These are phyloP conservation scores for Mycena venus DNA, from an alignment of 768 basidiomycete species.

Conservation along the genomic window DNA sequence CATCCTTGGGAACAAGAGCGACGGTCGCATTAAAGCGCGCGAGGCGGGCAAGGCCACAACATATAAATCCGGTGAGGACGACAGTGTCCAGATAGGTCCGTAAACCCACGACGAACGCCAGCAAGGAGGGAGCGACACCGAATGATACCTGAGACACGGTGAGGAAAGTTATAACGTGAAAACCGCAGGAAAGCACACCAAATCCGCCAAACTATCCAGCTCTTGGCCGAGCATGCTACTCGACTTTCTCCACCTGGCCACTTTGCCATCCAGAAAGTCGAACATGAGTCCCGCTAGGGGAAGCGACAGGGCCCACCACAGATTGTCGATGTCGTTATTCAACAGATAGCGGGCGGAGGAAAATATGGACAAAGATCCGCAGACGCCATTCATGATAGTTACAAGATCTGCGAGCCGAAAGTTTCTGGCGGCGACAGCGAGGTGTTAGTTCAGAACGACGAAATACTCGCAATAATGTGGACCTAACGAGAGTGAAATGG, in stretches of 20 bases:
- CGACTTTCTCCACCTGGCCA: constrained; percentile 96
- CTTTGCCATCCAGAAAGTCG: constrained; percentile 97
- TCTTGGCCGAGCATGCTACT: constrained; percentile 97
- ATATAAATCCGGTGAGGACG: constrained; percentile 90
- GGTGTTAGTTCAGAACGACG: constrained; percentile 30
- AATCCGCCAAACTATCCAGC: constrained; percentile 95
- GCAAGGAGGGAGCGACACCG: constrained; percentile 95
- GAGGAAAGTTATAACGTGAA: not conserved
- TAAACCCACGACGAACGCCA: constrained; percentile 92
- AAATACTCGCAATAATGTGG: constrained; percentile 37
- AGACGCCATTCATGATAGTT: constrained; percentile 99
- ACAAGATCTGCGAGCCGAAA: constrained; percentile 98
- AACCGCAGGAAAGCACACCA: constrained; percentile 65
- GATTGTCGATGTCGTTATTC: constrained; percentile 81
- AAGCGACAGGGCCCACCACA: constrained; percentile 89
- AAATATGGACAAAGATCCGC: constrained; percentile 96
- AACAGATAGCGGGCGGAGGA: constrained; percentile 91
- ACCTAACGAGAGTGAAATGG: constrained; percentile 98
- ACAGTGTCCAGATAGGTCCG: constrained; percentile 93
- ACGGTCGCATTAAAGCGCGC: constrained; percentile 99
- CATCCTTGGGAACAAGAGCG: constrained; percentile 91
- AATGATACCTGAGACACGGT: constrained; percentile 84
- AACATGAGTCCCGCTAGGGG: constrained; percentile 97
- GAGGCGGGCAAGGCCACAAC: constrained; percentile 95
- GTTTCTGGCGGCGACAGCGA: constrained; percentile 69